Conservation (phyloP, 805 yeast species). For the Clavispora phyllophila region DNA sequence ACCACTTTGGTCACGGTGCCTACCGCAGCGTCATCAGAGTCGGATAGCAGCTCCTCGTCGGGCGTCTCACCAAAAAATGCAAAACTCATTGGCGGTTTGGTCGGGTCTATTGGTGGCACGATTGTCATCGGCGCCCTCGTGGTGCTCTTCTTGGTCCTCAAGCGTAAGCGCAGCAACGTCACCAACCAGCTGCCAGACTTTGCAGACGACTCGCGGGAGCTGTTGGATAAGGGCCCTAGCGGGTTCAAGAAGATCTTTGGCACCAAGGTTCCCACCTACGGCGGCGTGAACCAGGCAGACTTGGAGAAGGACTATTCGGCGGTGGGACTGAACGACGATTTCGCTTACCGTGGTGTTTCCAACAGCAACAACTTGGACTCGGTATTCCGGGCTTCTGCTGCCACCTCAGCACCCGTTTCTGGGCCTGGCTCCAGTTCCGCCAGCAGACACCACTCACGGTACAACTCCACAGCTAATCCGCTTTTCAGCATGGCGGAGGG, state of each 20-base stretch:
- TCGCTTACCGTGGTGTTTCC: slow-evolving; percentile 40
- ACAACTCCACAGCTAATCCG: slow-evolving; percentile 7
- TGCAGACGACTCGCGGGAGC: slow-evolving; percentile 25
- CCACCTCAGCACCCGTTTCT: slow-evolving; percentile 7
- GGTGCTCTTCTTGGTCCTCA: slow-evolving; percentile 31
- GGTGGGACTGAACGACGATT: slow-evolving; percentile 24
- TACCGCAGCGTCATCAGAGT: slow-evolving; percentile 21
- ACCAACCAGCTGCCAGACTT: slow-evolving; percentile 43
- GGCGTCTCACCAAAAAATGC: slow-evolving; percentile 20
- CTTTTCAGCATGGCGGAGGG: slow-evolving; percentile 9
- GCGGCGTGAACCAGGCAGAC: slow-evolving; percentile 19
- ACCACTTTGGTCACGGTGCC: slow-evolving; percentile 38
- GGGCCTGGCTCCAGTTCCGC: slow-evolving; percentile 11
- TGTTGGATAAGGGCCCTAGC: slow-evolving; percentile 11
- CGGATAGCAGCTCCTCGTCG: slow-evolving; percentile 4
- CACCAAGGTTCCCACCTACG: slow-evolving; percentile 14
- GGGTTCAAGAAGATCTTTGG: slow-evolving; percentile 31
- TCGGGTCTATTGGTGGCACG: slow-evolving; percentile 44
- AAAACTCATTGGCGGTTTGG: slow-evolving; percentile 40
- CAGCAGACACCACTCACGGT: slow-evolving; percentile 11
- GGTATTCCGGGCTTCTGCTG: slow-evolving; percentile 21
- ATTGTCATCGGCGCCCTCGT: slow-evolving; percentile 36
- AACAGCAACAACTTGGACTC: slow-evolving; percentile 39
- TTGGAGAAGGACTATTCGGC: slow-evolving; percentile 22
- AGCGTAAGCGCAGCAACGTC: slow-evolving; percentile 23